Percentiles rank a stretch among this genome's conserved stretches.
Evolutionary conservation across 345 rosid genomes (phyloP).

Genomic region (Brassica juncea): DNA sequence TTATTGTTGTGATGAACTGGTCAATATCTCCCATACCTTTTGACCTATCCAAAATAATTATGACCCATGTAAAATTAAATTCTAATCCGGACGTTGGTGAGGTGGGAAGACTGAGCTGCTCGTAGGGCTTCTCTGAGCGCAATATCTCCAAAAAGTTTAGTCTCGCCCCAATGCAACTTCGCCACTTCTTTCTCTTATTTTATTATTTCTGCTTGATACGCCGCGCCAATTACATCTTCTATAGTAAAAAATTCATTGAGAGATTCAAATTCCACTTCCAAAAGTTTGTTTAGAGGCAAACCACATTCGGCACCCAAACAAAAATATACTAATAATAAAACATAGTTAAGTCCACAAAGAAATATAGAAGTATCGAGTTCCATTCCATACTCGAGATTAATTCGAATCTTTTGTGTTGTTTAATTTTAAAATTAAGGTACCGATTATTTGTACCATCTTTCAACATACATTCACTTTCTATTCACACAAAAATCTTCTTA

Average conservation of each 20-base stretch:
- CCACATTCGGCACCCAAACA: constrained; percentile 26
- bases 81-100: no score
- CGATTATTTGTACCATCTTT: constrained; percentile 8
- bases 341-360: constrained; percentile 24
- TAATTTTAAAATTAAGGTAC: not conserved
- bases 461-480: not conserved
- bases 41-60: no score
- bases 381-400: constrained; percentile 12
- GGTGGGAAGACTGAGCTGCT: no score
- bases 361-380: constrained; percentile 26
- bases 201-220: not conserved
- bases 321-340: not conserved
- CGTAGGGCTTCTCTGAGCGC: no score
- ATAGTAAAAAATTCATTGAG: not conserved
- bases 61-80: no score
- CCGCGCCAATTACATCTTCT: constrained; percentile 1
- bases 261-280: not conserved
- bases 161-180: constrained; percentile 27
- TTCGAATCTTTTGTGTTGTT: not conserved
- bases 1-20: no score
- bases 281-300: constrained; percentile 20
- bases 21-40: no score
- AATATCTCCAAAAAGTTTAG: constrained; percentile 21
- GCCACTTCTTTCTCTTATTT: not conserved
- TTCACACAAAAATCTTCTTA: not conserved